Base-by-base conservation (phyloP, 306 rosid species). In the Cucumis cinereus region DNA sequence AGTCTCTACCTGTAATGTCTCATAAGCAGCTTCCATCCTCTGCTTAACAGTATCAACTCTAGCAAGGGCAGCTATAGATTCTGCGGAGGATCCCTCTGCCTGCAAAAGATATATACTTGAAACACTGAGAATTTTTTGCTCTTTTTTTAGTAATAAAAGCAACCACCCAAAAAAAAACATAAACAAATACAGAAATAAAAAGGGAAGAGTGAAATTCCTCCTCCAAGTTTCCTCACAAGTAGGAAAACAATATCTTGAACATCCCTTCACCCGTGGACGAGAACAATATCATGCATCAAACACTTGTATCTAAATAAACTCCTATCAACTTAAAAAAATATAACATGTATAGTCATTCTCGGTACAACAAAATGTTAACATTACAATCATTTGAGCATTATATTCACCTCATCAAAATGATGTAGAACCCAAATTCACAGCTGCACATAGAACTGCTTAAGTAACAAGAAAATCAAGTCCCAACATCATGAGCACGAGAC, bases 1-100 rank as follows among this genome's bases (percentile, higher is more conserved):
- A 72, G 54, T 83, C 22, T 57, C 63, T 70, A 93, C 98, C 98
- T 95, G 99, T 76, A 88, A 82, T 5, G 99, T 95, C 69, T 88
- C 92, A 78, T 92, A 92, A 3, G 98, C 99, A 77, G 97, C 92
- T 87, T 95, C 99, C 99, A 95, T 95, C 61, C 99, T 90, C 88
- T 95, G 99, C 90, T 95, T 95, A 56, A 95, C 98, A 14, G 85
- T 83, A 73, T 95, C 99, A 0, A 92, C 97, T 84, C 87, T 92
- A 43, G 99, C 96, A 54, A 95, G 92, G 28, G 99, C 98, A 22
- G 97, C 86, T 80, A 95, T 90, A 58, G 98, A 95, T 83, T 95
- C 99, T 54, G 99, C 93, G 3, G 99, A 92, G 22, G 92, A 89
- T 77, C 99, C 99, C 88, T 95, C 99, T 10, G 99, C 99, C 99